Evolutionary conservation across 441 rosid genomes (phyloP), one percentile per base, ranked within the genome.

Genomic region (Arabidopsis hybrid): DNA sequence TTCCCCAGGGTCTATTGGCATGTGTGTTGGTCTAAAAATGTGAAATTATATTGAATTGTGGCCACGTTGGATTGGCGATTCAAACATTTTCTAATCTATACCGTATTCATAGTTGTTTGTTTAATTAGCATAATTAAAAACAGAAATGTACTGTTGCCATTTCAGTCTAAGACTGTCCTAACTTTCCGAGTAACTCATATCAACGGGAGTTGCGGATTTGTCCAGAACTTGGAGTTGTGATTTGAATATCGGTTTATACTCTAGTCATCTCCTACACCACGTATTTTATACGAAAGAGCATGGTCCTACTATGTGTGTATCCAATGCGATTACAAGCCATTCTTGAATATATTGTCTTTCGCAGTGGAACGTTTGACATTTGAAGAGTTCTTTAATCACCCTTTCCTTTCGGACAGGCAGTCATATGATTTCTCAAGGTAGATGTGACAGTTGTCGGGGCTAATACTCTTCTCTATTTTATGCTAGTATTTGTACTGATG

Each of bases 331-430:
- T 29, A 39, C 67, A 39, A 12, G 21, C 51, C 47, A 10, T 61
- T 53, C 39, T 66, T 62, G 43, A 11, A 63, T 42, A 43, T 34
- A 42, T 70, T 67, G 32, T 78, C 47, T 73, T 68, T 58, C 2
- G 35, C 85, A 88, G 96, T 90, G 87, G 93, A 90, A 74, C 84
- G 96, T 26, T 78, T 88, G 66, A 88, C 96, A 66, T 90, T 88
- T 79, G 90, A 90, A 59, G 96, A 90, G 83, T 88, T 88, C 73
- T 90, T 90, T 74, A 85, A 88, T 60, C 93, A 90, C 55, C 88
- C 90, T 45, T 90, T 84, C 59, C 85, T 90, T 82, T 83, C 80
- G 34, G 83, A 75, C 8, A 72, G 77, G 71, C 85, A 80, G 69
- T 64, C 77, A 36, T 86, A 84, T 62, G 82, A 86, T 32, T 35